A percentile compares a stretch with the other conserved stretches of the same genome.
phyloP scores from a whole-genome alignment of 805 yeast species.

The Saturnispora kantuleensis region DNA sequence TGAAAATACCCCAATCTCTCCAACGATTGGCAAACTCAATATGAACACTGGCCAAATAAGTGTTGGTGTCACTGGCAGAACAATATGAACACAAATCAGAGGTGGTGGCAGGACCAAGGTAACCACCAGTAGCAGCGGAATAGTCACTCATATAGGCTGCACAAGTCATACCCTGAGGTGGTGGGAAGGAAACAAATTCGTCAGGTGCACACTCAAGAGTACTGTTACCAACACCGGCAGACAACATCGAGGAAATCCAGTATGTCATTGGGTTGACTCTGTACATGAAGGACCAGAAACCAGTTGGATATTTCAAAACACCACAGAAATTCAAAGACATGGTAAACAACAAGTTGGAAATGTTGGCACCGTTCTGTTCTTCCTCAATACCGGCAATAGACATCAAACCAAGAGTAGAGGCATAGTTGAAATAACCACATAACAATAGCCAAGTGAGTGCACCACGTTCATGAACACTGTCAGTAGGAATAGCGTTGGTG shows the following conservation, averaged over 20 bases:
- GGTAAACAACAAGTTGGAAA: slow-evolving; percentile 47
- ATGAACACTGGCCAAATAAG: slow-evolving; percentile 39
- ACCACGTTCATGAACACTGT: slow-evolving; percentile 41
- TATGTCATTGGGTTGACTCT: slow-evolving; percentile 64
- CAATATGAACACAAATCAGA: slow-evolving; percentile 56
- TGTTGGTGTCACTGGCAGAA: slow-evolving; percentile 45
- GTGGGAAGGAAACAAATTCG: slow-evolving; percentile 41
- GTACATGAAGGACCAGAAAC: slow-evolving; percentile 79
- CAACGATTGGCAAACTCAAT: slow-evolving; percentile 43
- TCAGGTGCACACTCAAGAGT: slow-evolving; percentile 35
- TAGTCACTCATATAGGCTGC: slow-evolving; percentile 38
- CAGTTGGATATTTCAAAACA: slow-evolving; percentile 50
- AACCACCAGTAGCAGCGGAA: slow-evolving; percentile 36
- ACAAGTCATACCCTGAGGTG: slow-evolving; percentile 51
- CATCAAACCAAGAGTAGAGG: slow-evolving; percentile 49
- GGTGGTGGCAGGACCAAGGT: slow-evolving; percentile 31
- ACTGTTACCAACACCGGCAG: slow-evolving; percentile 45
- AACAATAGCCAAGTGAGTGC: slow-evolving; percentile 36
- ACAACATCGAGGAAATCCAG: slow-evolving; percentile 44
- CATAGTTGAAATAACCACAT: slow-evolving; percentile 41
- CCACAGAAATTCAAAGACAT: slow-evolving; percentile 69
- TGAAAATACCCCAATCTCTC: slow-evolving; percentile 51
- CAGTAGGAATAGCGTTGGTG: slow-evolving; percentile 44
- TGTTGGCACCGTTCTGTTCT: slow-evolving; percentile 55
- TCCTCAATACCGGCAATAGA: slow-evolving; percentile 49